Evolutionary conservation across 2,329 filamentous ascomycete genomes (phyloP), one percentile per base, ranked within the genome.

Genomic region (Fonsecaea nubica): DNA sequence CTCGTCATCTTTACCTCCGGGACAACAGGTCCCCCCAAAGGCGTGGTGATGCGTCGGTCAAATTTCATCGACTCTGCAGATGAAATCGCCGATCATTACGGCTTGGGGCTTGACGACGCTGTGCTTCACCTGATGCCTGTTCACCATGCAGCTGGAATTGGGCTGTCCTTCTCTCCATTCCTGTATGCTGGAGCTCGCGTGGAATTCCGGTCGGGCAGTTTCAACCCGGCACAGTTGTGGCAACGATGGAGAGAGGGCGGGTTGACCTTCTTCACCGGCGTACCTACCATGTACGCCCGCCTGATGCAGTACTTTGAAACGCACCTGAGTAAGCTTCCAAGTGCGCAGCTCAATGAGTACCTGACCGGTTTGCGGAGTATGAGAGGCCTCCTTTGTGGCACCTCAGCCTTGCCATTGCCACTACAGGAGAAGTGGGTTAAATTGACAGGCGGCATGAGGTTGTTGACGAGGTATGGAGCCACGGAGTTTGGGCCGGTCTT

Each of bases 381-480:
- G 54, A 64, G 62, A 21, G 53, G 33, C 3, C 65, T 64, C 9
- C 32, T 71, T 18, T 71, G 74, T 10, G 76, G 75, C 1, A 84
- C 82, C 0, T 81, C 79, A 5, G 83, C 82, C 0, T 68, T 85
- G 32, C 82, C 82, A 2, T 77, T 79, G 57, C 81, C 82, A 0
- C 78, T 85, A 21, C 80, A 80, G 13, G 77, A 83, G 35, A 84
- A 83, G 67, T 85, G 83, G 82, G 77, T 77, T 2, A 71, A 74
- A 6, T 73, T 83, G 2, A 74, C 81, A 69, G 52, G 63, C 30
- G 77, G 79, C 40, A 77, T 76, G 62, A 72, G 64, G 15, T 80
- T 82, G 42, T 62, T 79, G 55, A 80, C 78, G 58, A 69, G 80
- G 36, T 82, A 82, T 65, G 80, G 80, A 0, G 77, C 78, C 1